A percentile compares a stretch with the other conserved stretches of the same genome.
phyloP scores from a whole-genome alignment of 441 rosid species.

The Rhodomyrtus psidioides region DNA sequence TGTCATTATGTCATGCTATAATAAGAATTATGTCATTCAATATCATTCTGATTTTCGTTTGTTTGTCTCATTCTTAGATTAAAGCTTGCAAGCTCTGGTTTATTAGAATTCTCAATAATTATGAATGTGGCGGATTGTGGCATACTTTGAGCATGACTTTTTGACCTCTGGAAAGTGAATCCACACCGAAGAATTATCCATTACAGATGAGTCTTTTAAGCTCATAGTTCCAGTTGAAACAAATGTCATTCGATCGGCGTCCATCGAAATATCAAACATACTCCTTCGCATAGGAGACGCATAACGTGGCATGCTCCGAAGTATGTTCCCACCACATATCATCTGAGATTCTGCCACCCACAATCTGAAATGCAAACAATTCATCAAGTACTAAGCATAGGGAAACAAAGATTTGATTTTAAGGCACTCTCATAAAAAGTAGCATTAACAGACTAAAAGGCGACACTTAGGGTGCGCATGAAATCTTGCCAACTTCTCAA shows the following conservation, averaged over 20 bases:
- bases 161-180: neutral
- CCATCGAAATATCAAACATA: fast-evolving
- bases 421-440: neutral
- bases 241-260: fast-evolving
- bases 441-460: neutral
- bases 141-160: neutral
- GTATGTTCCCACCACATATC: neutral
- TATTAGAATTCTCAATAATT: neutral
- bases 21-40: neutral
- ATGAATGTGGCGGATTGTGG: neutral
- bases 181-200: neutral
- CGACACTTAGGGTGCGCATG: too few species aligned
- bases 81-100: neutral
- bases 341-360: neutral
- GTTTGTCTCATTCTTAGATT: neutral
- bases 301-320: neutral
- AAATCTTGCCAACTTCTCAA: too few species aligned
- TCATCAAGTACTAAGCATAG: neutral
- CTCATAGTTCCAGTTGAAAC: neutral
- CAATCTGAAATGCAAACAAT: neutral
- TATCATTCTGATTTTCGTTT: neutral
- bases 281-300: fast-evolving
- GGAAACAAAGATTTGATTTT: neutral
- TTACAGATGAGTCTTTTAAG: neutral
- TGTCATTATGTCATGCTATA: neutral